These are phyloP conservation scores for Apophysomyces elegans DNA, from an alignment of 371 early-diverging fungal genomes.

Conservation along the genomic window DNA sequence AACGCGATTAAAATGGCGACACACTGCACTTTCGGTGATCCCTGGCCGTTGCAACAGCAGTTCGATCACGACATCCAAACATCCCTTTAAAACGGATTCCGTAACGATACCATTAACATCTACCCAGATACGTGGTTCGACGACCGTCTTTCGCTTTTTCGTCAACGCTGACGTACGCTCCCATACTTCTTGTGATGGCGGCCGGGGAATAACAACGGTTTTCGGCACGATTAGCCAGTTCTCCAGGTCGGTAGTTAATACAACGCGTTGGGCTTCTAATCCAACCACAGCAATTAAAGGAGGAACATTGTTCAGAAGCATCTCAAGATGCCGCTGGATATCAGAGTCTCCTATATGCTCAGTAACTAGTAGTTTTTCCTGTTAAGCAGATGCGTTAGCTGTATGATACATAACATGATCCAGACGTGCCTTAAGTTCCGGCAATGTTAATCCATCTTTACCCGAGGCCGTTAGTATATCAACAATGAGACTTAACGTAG, in stretches of 20 bases:
- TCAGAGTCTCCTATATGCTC: conserved; percentile 12
- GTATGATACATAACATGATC: not conserved
- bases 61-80: conserved; percentile 25
- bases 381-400: not conserved
- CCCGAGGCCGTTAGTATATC: conserved; percentile 8
- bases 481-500: conserved; percentile 14
- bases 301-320: conserved; percentile 15
- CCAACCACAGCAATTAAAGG: conserved; percentile 28
- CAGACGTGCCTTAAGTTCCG: conserved; percentile 23
- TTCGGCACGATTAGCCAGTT: conserved; percentile 21
- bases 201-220: not conserved
- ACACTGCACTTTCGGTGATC: conserved; percentile 23
- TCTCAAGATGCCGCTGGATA: conserved; percentile 18
- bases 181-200: not conserved
- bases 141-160: conserved; percentile 10
- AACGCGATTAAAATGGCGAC: conserved; percentile 11
- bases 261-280: conserved; percentile 28
- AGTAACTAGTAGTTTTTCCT: conserved; percentile 7
- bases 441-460: conserved; percentile 20
- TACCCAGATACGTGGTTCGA: conserved; percentile 35
- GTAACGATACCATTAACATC: conserved; percentile 33
- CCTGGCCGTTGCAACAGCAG: conserved; percentile 36
- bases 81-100: conserved; percentile 20
- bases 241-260: conserved; percentile 15
- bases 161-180: not conserved